Evolutionary conservation across 345 rosid genomes (phyloP).

Genomic region (Lagerstroemia speciosa): DNA sequence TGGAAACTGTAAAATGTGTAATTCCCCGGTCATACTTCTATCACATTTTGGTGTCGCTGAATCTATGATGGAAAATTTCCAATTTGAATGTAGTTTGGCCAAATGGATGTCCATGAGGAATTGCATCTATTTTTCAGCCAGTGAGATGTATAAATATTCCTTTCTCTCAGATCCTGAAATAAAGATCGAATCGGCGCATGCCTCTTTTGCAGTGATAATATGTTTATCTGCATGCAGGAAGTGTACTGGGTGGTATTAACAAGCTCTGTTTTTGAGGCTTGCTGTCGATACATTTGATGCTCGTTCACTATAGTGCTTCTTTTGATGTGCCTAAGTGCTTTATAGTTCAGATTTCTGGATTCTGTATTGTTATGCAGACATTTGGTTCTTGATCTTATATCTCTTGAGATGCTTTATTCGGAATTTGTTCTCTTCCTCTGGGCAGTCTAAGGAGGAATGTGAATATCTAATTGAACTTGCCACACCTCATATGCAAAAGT

Average conservation of each 20-base stretch:
- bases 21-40: background rate
- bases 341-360: background rate
- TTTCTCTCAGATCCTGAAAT: no score
- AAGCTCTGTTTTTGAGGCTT: background rate
- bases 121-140: background rate
- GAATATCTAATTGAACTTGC: slow-evolving; percentile 74
- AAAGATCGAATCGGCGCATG: background rate
- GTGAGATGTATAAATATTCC: no score
- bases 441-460: slow-evolving; percentile 75
- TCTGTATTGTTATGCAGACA: background rate
- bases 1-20: background rate
- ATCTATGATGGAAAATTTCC: background rate
- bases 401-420: background rate
- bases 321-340: background rate
- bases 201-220: background rate
- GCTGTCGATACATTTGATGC: background rate
- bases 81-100: background rate
- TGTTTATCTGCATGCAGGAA: background rate
- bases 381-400: background rate
- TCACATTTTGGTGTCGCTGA: background rate
- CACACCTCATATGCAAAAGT: slow-evolving; percentile 77
- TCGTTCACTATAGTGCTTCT: background rate
- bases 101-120: background rate
- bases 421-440: slow-evolving; percentile 7
- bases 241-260: background rate